Conservation (phyloP, 2,329 filamentous ascomycete species). For the Fusarium nematophilum region DNA sequence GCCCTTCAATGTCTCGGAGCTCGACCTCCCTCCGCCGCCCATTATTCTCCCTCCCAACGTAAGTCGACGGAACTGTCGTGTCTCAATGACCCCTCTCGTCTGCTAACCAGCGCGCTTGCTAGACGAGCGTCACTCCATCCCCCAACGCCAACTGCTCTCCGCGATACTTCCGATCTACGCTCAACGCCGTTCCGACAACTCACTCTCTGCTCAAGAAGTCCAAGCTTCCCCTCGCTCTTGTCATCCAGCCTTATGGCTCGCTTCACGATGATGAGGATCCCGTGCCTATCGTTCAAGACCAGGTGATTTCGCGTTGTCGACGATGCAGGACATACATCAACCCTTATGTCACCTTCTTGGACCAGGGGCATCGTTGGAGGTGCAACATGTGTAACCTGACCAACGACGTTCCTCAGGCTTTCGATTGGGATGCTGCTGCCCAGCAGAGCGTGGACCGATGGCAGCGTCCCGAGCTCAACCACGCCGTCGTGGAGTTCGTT, state of each 20-base stretch:
- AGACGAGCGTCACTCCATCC: constrained; percentile 92
- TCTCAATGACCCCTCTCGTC: neutral
- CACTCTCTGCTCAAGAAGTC: constrained; percentile 96
- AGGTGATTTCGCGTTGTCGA: constrained; percentile 96
- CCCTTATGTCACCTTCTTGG: constrained; percentile 94
- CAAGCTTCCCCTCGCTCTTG: constrained; percentile 91
- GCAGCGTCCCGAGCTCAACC: constrained; percentile 92
- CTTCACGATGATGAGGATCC: constrained; percentile 93
- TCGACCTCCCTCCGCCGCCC: constrained; percentile 90
- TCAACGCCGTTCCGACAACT: constrained; percentile 94
- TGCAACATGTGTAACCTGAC: constrained; percentile 99
- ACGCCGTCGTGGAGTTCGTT: constrained; percentile 97
- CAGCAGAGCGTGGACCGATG: constrained; percentile 94
- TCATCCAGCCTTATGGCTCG: constrained; percentile 94
- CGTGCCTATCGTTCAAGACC: constrained; percentile 92
- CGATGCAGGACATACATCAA: constrained; percentile 98
- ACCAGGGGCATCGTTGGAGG: constrained; percentile 97
- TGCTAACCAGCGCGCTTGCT: constrained; percentile 52
- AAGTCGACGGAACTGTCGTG: constrained; percentile 54
- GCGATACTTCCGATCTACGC: constrained; percentile 93
- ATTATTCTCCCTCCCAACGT: constrained; percentile 94
- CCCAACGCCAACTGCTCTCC: constrained; percentile 90
- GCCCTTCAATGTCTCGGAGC: constrained; percentile 92
- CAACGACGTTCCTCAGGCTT: constrained; percentile 98
- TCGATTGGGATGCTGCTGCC: constrained; percentile 94